Base-by-base conservation (phyloP, 306 rosid species). In the Pueraria montana region DNA sequence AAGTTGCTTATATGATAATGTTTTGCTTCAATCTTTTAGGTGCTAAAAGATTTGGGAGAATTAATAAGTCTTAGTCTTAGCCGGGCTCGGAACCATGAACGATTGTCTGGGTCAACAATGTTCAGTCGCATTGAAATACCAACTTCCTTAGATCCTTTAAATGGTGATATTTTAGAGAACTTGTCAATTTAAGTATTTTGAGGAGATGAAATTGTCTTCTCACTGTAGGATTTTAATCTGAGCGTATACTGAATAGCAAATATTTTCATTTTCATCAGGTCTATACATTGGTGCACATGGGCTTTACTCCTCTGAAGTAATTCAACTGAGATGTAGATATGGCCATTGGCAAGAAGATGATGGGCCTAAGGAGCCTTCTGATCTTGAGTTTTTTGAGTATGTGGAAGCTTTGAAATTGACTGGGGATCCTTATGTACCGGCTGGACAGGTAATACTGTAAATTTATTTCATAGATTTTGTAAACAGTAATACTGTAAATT, bases 111-210 rank as follows among this genome's bases (percentile, higher is more conserved):
- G n/a, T 40, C 74, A 9, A 67, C 74, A 40, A 67, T 20, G 46
- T 67, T 67, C 52, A 67, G 27, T 40, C 74, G 74, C 74, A 67
- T 67, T 40, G 74, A 67, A 67, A 67, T 40, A 67, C 74, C 74
- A 34, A 40, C 52, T 4, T 67, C 74, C 40, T 21, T 21, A 38
- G 74, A 67, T 67, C 74, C 74, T 67, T 20, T 67, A 43, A 67
- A 67, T 67, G 74, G 74, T 67, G 30, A 18, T 40, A 40, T 67
- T 40, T 18, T 40, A 20, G 52, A 20, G 24, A 69, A 69, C 74
- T 69, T 21, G 20, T 69, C 53, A 69, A 69, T 42, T 38, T 21
- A 6, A 42, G 36, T 69, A 20, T 43, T 42, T 69, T 42, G 36
- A 42, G 20, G 74, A 21, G 74, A 55, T 69, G 55, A 42, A 45